Conservation (phyloP, 179 eudicot genomes). For the Beta corolliflora region DNA sequence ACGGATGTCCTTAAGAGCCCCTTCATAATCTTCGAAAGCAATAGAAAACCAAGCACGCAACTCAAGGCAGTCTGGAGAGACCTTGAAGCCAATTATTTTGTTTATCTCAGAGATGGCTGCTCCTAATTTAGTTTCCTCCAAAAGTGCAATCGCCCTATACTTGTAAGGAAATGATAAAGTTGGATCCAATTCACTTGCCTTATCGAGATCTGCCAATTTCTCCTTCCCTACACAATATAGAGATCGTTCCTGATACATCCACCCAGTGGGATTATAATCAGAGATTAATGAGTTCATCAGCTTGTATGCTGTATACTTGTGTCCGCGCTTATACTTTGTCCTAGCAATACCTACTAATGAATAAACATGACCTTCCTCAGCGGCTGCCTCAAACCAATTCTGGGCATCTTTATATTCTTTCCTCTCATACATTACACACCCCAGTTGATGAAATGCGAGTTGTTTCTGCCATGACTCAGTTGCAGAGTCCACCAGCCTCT, state of each 20-base stretch:
- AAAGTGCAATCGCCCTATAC: conserved; percentile 59
- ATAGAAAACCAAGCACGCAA: conserved; percentile 84
- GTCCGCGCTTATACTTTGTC: conserved; percentile 77
- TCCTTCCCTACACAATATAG: conserved; percentile 72
- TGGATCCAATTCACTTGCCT: conserved; percentile 73
- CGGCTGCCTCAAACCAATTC: conserved; percentile 73
- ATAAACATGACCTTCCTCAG: conserved; percentile 69
- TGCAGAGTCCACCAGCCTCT: conserved; percentile 67
- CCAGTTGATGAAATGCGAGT: conserved; percentile 70
- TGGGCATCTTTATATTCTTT: conserved; percentile 80
- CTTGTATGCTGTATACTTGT: conserved; percentile 74
- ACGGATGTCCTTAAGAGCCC: conserved; percentile 66
- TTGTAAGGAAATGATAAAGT: conserved; percentile 78
- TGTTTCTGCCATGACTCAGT: conserved; percentile 65
- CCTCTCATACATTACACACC: conserved; percentile 85
- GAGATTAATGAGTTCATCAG: conserved; percentile 60
- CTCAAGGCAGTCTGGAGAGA: conserved; percentile 82
- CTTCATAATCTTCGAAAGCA: conserved; percentile 62
- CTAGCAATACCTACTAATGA: conserved; percentile 78
- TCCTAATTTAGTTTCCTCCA: conserved; percentile 54
- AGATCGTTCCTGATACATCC: conserved; percentile 93
- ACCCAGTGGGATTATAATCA: conserved; percentile 63
- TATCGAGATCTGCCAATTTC: conserved; percentile 65
- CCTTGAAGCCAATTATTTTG: conserved; percentile 64
- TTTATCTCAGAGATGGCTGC: conserved; percentile 64